Base-by-base conservation (phyloP, 225 moss, liverwort and hornwort species). In the Antitrichia curtipendula region DNA sequence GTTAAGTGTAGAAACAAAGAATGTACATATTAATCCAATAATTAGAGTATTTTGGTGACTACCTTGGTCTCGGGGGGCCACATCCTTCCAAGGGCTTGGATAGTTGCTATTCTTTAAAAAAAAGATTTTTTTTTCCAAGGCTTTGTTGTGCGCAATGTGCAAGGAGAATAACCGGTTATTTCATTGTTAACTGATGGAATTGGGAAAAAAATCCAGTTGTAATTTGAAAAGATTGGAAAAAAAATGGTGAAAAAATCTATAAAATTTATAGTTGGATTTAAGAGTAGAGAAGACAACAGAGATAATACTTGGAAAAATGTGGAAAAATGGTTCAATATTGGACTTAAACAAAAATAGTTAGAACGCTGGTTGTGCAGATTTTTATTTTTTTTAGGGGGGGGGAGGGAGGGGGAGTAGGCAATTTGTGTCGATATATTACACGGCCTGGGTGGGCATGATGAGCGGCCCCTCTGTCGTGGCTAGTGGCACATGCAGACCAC, bases 111-210 rank as follows among this genome's bases (percentile, higher is more conserved):
- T 65, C 20, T 65, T n/a, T 1, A 9, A 65, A 14, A 50, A 50
- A 50, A 49, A 49, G 13, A 59, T 16, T 62, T 63, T 20, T 3
- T 5, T 9, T 45, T 9, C 13, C 49, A 1, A 65, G 25, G 40
- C 25, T 70, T 8, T 38, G 4, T 12, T 38, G 7, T 66, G 2
- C 3, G 34, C 12, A 21, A n/a, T n/a, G 7, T 7, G 21, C 0
- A 2, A 3, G 6, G 1, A n/a, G 10, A 66, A 66, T 12, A 0
- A 0, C 3, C 2, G 0, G 6, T 36, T 34, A 34, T 10, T 19
- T 64, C 19, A 36, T 64, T n/a, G 3, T 12, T 66, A n/a, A 1
- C 66, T 0, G 4, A 1, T 22, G 2, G 11, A 66, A n/a, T 66
- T 21, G 66, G 7, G 62, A 4, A 66, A 64, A 6, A 65, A 12